Percentiles rank a stretch among this genome's conserved stretches.
These are phyloP conservation scores for Arthrobotrys megalospora DNA, from an alignment of 2,329 filamentous ascomycete species.

Conservation along the genomic window DNA sequence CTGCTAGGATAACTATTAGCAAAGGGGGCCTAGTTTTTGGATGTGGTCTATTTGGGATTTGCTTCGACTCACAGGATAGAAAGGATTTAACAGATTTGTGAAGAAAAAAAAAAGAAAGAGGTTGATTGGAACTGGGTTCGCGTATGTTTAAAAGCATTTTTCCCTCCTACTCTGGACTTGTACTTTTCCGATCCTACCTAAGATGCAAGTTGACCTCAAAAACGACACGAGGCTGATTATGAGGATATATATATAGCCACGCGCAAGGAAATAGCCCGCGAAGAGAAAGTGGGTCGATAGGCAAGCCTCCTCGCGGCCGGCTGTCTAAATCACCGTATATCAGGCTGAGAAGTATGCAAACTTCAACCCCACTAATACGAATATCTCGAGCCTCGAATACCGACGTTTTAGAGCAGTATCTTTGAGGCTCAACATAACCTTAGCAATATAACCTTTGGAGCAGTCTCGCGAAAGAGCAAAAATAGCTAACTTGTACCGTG, in stretches of 20 bases:
- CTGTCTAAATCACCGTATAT: slow-evolving; percentile 23
- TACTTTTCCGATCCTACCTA: no score
- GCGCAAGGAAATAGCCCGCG: neutral
- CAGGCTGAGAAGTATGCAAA: neutral
- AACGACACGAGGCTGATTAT: no score
- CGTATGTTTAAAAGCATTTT: no score
- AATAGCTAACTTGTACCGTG: neutral
- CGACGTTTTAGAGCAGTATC: neutral
- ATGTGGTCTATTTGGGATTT: neutral
- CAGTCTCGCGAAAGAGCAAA: neutral
- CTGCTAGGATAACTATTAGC: neutral
- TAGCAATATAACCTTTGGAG: neutral
- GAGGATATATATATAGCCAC: neutral
- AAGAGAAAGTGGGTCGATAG: neutral
- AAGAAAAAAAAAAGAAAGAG: neutral
- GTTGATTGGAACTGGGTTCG: neutral
- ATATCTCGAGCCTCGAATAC: no score
- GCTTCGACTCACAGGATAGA: neutral
- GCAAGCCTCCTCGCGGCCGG: neutral
- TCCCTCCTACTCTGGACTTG: no score
- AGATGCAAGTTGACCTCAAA: no score
- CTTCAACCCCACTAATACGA: no score
- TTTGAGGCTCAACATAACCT: neutral
- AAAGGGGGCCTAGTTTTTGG: neutral
- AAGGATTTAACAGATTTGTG: neutral